Percentiles rank a stretch among this genome's conserved stretches.
phyloP scores from a whole-genome alignment of 228 moss, liverwort and hornwort species.

The Sphagnum fallax region DNA sequence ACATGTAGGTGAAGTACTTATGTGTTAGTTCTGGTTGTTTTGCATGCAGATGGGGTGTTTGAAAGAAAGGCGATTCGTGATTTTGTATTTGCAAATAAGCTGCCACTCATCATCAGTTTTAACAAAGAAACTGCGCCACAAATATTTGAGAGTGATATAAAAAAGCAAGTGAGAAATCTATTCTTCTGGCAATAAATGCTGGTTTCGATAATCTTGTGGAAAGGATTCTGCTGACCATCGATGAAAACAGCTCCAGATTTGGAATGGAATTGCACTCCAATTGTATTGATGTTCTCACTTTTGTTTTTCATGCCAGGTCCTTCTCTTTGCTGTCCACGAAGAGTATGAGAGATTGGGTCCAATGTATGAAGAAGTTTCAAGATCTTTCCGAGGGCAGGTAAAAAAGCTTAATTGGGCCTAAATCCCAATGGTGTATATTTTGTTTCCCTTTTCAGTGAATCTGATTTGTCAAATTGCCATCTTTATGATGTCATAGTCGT shows the following conservation, averaged over 20 bases:
- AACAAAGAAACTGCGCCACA: slow-evolving; percentile 30
- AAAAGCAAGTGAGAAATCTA: slow-evolving; percentile 58
- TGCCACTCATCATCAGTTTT: slow-evolving; percentile 68
- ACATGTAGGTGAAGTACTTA: neutral
- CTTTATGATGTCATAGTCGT: neutral
- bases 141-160: slow-evolving; percentile 68
- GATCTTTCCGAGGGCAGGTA: slow-evolving; percentile 63
- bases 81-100: slow-evolving; percentile 49
- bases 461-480: neutral
- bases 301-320: slow-evolving; percentile 33
- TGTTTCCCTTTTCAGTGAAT: neutral
- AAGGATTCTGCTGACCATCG: neutral
- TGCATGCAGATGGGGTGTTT: slow-evolving; percentile 52
- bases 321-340: slow-evolving; percentile 55
- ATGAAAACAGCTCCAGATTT: neutral
- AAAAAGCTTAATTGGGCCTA: neutral
- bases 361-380: slow-evolving; percentile 53
- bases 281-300: neutral
- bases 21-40: neutral
- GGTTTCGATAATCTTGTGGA: neutral
- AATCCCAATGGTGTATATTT: neutral
- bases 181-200: neutral
- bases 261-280: too few species aligned
- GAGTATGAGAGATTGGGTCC: slow-evolving; percentile 35
- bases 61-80: slow-evolving; percentile 42